These are phyloP conservation scores for Caloboletus firmus DNA, from an alignment of 1,284 basidiomycete genomes.

Conservation along the genomic window DNA sequence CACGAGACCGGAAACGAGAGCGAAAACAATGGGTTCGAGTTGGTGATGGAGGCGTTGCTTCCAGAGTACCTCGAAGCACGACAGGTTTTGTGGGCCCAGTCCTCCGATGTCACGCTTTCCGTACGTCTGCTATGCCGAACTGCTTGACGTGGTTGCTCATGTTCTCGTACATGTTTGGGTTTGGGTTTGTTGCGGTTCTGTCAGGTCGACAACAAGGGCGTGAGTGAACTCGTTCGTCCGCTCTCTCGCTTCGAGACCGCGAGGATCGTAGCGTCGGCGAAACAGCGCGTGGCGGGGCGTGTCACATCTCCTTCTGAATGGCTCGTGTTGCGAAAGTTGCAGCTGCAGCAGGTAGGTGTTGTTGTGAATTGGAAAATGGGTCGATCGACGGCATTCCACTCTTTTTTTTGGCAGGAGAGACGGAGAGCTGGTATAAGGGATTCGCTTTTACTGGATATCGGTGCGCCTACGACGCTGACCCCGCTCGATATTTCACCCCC, in stretches of 20 bases:
- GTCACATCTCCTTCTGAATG: constrained; percentile 33
- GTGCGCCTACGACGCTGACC: constrained; percentile 8
- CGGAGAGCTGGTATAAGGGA: constrained; percentile 28
- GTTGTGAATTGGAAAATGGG: not conserved
- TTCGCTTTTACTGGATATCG: not conserved
- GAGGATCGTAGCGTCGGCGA: constrained; percentile 19
- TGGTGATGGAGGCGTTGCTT: constrained; percentile 25
- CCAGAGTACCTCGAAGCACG: constrained; percentile 27
- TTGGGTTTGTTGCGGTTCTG: not conserved
- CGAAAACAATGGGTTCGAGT: constrained; percentile 23
- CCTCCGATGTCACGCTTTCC: constrained; percentile 3
- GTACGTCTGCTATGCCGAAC: constrained; percentile 7
- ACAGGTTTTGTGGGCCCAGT: constrained; percentile 7
- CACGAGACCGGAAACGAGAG: not conserved
- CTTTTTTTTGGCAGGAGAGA: constrained; percentile 37
- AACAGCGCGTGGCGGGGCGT: constrained; percentile 2
- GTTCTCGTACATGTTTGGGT: not conserved
- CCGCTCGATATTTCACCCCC: constrained; percentile 24
- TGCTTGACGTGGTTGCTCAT: not conserved
- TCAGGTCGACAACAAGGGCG: constrained; percentile 16
- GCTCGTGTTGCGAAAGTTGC: constrained; percentile 49
- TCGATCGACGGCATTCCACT: not conserved
- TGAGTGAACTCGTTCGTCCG: constrained; percentile 24
- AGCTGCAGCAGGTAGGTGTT: constrained; percentile 42
- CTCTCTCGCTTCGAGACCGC: constrained; percentile 29